phyloP scores from a whole-genome alignment of 345 rosid species.

The Brassica cretica region DNA sequence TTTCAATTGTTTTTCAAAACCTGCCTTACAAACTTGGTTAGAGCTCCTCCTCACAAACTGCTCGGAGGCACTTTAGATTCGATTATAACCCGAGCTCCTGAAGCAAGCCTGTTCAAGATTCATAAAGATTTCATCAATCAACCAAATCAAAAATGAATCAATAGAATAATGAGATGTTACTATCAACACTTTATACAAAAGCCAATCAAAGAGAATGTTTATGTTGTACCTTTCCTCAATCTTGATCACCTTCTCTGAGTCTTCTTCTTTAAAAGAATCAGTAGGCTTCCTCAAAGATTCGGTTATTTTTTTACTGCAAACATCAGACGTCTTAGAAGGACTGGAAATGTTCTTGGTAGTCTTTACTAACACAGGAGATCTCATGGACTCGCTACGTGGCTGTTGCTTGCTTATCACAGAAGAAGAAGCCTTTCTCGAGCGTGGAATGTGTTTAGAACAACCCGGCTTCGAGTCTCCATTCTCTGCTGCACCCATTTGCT shows the following conservation, averaged over 20 bases:
- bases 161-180: constrained; percentile 2
- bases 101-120: constrained; percentile 81
- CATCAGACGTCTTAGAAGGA: constrained; percentile 36
- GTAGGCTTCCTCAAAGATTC: constrained; percentile 51
- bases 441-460: constrained; percentile 60
- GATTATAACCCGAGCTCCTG: constrained; percentile 96
- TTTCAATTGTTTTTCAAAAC: neutral
- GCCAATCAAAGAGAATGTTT: constrained; percentile 1
- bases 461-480: constrained; percentile 50
- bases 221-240: constrained; percentile 82
- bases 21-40: constrained; percentile 6
- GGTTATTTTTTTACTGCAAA: constrained; percentile 55
- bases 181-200: neutral
- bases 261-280: constrained; percentile 61
- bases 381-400: constrained; percentile 57
- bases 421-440: constrained; percentile 56
- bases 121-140: neutral
- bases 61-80: constrained; percentile 61
- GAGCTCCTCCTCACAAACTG: constrained; percentile 30
- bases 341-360: constrained; percentile 19
- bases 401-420: constrained; percentile 48
- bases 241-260: constrained; percentile 65
- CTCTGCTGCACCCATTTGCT: constrained; percentile 53
- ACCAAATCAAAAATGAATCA: constrained; percentile 1
- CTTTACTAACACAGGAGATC: constrained; percentile 56